Evolutionary conservation across 1,139 yeast species (phyloP).

Genomic region (Pichia sp.): DNA sequence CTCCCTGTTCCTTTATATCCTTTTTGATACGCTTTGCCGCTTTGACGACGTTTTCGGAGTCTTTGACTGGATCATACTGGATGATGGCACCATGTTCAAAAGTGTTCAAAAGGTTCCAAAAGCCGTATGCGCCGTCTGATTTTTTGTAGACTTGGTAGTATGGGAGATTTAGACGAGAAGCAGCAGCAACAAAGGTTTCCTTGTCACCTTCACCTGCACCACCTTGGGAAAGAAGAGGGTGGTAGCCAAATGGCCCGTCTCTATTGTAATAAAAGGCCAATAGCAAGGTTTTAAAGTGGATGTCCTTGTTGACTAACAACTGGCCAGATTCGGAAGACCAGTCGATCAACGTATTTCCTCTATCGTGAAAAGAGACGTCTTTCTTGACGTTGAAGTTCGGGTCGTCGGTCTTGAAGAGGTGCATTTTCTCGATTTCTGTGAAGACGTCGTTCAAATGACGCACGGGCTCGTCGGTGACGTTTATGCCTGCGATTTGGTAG

Average conservation of each 20-base stretch:
- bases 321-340: conserved; percentile 62
- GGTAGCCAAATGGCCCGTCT: conserved; percentile 52
- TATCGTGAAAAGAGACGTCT: conserved; percentile 40
- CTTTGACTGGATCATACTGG: conserved; percentile 62
- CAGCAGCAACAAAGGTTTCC: conserved; percentile 60
- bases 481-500: conserved; percentile 47
- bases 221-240: conserved; percentile 51
- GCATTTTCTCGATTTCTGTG: conserved; percentile 25
- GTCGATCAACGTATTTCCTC: conserved; percentile 56
- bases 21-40: conserved; percentile 17
- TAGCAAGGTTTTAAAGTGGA: conserved; percentile 47
- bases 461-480: conserved; percentile 34
- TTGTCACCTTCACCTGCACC: conserved; percentile 63
- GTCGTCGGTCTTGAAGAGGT: conserved; percentile 16
- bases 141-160: conserved; percentile 50
- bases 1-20: conserved; percentile 18
- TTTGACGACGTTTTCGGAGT: conserved; percentile 36
- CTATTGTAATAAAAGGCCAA: conserved; percentile 54
- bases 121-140: conserved; percentile 27
- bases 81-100: conserved; percentile 44
- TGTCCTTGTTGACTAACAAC: conserved; percentile 46
- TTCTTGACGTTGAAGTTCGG: conserved; percentile 17
- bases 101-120: conserved; percentile 29
- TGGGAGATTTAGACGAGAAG: conserved; percentile 45
- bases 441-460: conserved; percentile 29